Conservation (phyloP, 371 early-diverging fungal genomes). For the Mucor plumbeus region DNA sequence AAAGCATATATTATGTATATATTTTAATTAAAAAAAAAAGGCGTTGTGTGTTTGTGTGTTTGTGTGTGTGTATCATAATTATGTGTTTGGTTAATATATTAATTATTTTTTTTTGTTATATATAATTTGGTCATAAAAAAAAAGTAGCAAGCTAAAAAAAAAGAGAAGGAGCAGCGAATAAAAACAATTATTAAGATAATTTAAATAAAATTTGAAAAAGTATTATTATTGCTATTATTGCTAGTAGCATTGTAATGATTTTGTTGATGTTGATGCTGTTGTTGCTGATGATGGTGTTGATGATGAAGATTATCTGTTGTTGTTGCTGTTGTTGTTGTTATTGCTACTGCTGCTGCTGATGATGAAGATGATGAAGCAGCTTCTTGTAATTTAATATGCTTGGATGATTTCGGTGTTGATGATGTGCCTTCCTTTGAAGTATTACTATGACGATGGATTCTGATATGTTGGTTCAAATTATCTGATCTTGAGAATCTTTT, state of each 20-base stretch:
- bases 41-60: no score
- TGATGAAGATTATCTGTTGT: neutral
- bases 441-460: conserved; percentile 60
- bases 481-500: conserved; percentile 86
- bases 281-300: conserved; percentile 1
- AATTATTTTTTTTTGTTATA: conserved; percentile 4
- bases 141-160: neutral
- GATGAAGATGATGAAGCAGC: neutral
- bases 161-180: conserved; percentile 8
- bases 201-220: conserved; percentile 36
- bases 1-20: conserved; percentile 5
- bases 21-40: conserved; percentile 3
- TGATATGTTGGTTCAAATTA: conserved; percentile 77
- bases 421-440: conserved; percentile 8
- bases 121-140: neutral
- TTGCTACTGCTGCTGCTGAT: neutral
- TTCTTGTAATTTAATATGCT: conserved; percentile 13
- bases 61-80: conserved; percentile 5
- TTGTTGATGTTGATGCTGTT: conserved; percentile 6
- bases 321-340: neutral
- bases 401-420: neutral
- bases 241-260: conserved; percentile 5
- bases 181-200: conserved; percentile 1
- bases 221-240: conserved; percentile 25
- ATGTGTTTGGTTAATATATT: conserved; percentile 11